A percentile compares a stretch with the other conserved stretches of the same genome.
Evolutionary conservation across 495 filamentous ascomycete species (phyloP).

Genomic region (Trichoderma gamsii): DNA sequence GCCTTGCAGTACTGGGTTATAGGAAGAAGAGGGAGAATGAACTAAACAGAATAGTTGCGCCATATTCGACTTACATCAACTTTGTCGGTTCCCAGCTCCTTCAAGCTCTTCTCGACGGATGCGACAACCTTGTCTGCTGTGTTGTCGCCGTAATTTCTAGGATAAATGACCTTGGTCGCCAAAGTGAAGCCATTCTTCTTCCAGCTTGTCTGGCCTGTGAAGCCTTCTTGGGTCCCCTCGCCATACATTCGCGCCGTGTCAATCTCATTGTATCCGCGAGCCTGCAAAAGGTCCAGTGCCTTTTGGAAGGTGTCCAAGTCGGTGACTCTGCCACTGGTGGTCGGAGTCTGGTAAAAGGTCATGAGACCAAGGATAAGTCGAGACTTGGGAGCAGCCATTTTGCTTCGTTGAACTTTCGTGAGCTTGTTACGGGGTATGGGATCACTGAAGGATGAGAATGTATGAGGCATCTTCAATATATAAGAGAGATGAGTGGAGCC

Average conservation of each 20-base stretch:
- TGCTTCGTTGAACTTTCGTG: background rate
- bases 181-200: constrained; percentile 74
- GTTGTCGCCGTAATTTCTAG: constrained; percentile 51
- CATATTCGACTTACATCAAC: constrained; percentile 51
- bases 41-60: too few relatives aligned
- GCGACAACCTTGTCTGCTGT: constrained; percentile 54
- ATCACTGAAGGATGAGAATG: too few relatives aligned
- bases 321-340: constrained; percentile 63
- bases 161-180: constrained; percentile 78
- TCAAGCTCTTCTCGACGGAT: constrained; percentile 58
- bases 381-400: constrained; percentile 47
- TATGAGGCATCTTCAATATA: too few relatives aligned
- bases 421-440: background rate
- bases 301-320: constrained; percentile 57
- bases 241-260: constrained; percentile 77
- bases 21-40: too few relatives aligned
- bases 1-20: too few relatives aligned
- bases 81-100: constrained; percentile 64
- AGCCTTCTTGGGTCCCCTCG: constrained; percentile 71
- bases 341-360: constrained; percentile 52
- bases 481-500: too few relatives aligned
- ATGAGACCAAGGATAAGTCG: constrained; percentile 57
- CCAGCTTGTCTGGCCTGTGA: constrained; percentile 69
- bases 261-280: constrained; percentile 69
- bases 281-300: constrained; percentile 63